Percentiles rank a stretch among this genome's conserved stretches.
Conservation (phyloP, 164 flowering plant species). For the Berberis vulgaris region DNA sequence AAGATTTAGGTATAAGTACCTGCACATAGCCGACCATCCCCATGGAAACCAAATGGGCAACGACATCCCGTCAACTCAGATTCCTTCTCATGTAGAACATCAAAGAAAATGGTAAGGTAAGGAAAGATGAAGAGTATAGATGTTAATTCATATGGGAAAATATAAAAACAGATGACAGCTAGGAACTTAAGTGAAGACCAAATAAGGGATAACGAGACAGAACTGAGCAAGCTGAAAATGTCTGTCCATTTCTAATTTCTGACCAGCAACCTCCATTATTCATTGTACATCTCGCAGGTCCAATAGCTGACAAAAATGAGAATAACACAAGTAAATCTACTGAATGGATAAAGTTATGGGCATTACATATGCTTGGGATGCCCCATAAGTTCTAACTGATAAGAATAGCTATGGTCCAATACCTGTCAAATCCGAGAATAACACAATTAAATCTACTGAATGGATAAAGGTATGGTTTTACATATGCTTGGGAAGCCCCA, state of each 20-base stretch:
- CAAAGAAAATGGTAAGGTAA: neutral
- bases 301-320: constrained; percentile 53
- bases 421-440: too few species aligned
- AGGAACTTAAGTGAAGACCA: neutral
- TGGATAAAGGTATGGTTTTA: too few species aligned
- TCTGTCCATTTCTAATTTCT: constrained; percentile 47
- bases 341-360: neutral
- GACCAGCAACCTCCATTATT: constrained; percentile 97
- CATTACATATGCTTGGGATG: too few species aligned
- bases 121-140: neutral
- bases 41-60: neutral
- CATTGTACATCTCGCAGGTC: constrained; percentile 83
- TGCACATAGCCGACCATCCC: constrained; percentile 39
- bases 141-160: neutral
- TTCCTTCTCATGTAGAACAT: neutral
- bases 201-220: constrained; percentile 7
- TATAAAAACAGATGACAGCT: neutral
- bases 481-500: too few species aligned
- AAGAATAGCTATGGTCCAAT: too few species aligned
- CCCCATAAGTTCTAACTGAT: too few species aligned
- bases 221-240: constrained; percentile 81
- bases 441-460: too few species aligned
- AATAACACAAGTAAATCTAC: neutral
- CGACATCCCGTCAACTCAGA: neutral
- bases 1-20: constrained; percentile 28